Evolutionary conservation across 208 protist genomes (phyloP), one percentile per base, ranked within the genome.

Genomic region (Acanthamoeba royreba): DNA sequence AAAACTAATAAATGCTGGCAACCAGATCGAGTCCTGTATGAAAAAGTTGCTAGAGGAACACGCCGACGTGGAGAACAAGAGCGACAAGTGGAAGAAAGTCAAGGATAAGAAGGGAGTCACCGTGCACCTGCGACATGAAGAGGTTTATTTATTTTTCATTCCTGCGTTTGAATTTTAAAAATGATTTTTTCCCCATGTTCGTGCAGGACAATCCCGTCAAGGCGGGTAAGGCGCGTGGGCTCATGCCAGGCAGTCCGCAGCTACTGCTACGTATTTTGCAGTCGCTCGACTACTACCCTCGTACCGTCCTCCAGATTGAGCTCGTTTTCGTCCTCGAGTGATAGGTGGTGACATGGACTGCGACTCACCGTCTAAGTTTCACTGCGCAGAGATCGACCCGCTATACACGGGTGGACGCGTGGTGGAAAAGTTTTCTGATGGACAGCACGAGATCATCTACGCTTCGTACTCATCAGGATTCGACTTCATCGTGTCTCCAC

Each of bases 241-340:
- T 90, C 28, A 90, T 90, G 22, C 83, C 83, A 4, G 83, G 83
- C 28, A 58, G 53, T 33, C 83, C 83, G 22, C 33, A 90, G 83
- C 83, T 90, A 52, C 83, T 90, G 33, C 28, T 38, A n/a, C 47
- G 53, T 19, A 66, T 90, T 17, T 52, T 90, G 3, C 49, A 90
- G 25, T 90, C 83, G 15, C 83, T 90, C 31, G 83, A 90, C 83
- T 90, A 90, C 83, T 90, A 90, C n/a, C 83, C 83, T 35, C 31
- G 83, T 90, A 66, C 83, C 19, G 25, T 31, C 19, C 31, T 49
- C 5, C 22, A 4, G 61, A n/a, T 5, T 40, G 5, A 0, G 3
- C 4, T 17, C 61, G 28, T 35, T 42, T 8, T 38, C 31, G 1
- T 9, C 69, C 1, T 79, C 28, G 17, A 8, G 61, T 38, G 61